Evolutionary conservation across 1,284 basidiomycete species (phyloP).

Genomic region (Kwoniella shivajii): DNA sequence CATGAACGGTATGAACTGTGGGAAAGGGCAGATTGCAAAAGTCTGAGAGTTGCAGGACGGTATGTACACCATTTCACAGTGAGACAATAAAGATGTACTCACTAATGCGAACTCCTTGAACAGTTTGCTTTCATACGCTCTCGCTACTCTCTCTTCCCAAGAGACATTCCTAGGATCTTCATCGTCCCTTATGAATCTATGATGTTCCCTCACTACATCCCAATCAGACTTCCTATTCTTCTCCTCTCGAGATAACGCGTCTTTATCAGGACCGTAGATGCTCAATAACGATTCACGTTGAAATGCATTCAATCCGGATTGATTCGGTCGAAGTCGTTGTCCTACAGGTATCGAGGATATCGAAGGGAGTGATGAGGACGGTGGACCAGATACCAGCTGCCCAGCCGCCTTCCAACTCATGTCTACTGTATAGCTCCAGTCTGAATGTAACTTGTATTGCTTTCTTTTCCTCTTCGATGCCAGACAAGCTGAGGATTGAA

Average conservation of each 20-base stretch:
- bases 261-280: slow-evolving; percentile 17
- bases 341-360: slow-evolving; percentile 12
- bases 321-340: slow-evolving; percentile 26
- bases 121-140: slow-evolving; percentile 80
- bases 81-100: slow-evolving; percentile 15
- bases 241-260: slow-evolving; percentile 1
- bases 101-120: slow-evolving; percentile 85
- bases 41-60: too few species aligned
- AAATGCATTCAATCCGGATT: slow-evolving; percentile 21
- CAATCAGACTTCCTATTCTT: slow-evolving; percentile 44
- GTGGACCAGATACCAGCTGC: slow-evolving; percentile 31
- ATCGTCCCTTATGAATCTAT: slow-evolving; percentile 79
- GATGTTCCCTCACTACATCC: slow-evolving; percentile 57
- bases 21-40: too few species aligned
- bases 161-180: slow-evolving; percentile 54
- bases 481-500: too few species aligned
- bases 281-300: slow-evolving; percentile 29
- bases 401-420: slow-evolving; percentile 36
- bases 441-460: background rate
- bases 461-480: too few species aligned
- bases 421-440: background rate
- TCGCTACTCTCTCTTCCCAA: slow-evolving; percentile 79
- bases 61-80: background rate
- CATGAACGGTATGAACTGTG: background rate
- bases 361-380: slow-evolving; percentile 16